phyloP scores from a whole-genome alignment of 129 eudicot genomes.

The Rutidosis leptorrhynchoides region DNA sequence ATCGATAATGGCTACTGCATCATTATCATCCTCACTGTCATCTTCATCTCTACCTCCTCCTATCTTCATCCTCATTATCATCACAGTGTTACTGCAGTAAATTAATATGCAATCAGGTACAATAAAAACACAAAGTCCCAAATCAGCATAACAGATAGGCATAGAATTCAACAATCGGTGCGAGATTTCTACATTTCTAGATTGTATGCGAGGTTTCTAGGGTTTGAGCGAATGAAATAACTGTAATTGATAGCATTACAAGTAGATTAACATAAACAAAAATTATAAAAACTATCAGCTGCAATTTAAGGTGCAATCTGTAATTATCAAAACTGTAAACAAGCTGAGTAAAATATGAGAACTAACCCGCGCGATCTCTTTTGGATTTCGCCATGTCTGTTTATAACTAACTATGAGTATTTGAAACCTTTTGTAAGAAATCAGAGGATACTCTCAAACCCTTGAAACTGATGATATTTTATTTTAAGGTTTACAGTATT shows the following conservation, averaged over 20 bases:
- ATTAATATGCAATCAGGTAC: no score
- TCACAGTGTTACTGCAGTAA: no score
- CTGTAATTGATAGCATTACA: background rate
- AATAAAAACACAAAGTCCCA: no score
- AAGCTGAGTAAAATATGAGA: background rate
- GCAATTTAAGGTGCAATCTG: no score
- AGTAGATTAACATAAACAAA: background rate
- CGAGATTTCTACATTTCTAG: no score
- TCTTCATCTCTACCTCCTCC: constrained; percentile 41
- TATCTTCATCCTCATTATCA: no score
- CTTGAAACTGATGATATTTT: background rate
- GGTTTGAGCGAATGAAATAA: no score
- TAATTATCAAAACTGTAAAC: background rate
- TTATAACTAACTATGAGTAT: background rate
- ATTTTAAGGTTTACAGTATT: background rate
- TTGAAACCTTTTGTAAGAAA: background rate
- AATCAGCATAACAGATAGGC: background rate
- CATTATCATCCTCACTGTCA: constrained; percentile 14
- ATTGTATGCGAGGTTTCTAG: no score
- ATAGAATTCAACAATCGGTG: no score
- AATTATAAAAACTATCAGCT: background rate
- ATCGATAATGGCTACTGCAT: constrained; percentile 38
- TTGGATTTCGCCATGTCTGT: constrained; percentile 76
- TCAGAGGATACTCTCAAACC: background rate
- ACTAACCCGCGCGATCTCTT: constrained; percentile 60